Evolutionary conservation across 805 yeast species (phyloP).

Genomic region (Blastobotrys parvus): DNA sequence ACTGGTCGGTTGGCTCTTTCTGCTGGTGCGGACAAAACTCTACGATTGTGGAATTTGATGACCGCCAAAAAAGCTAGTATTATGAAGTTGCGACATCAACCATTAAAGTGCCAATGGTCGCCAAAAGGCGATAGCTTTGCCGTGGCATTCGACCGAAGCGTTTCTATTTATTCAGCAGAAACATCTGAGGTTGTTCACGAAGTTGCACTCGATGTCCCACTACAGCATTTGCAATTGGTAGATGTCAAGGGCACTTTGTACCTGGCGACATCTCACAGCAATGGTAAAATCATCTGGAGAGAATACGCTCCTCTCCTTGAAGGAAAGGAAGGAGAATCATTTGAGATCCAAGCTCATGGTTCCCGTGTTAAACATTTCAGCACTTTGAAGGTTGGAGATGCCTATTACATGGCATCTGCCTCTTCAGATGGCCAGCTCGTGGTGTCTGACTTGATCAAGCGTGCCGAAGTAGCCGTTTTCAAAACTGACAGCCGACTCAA

Average conservation of each 20-base stretch:
- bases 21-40: conserved; percentile 75
- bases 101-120: conserved; percentile 43
- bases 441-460: conserved; percentile 66
- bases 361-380: conserved; percentile 76
- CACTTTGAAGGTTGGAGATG: conserved; percentile 32
- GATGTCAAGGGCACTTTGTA: conserved; percentile 42
- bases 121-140: conserved; percentile 59
- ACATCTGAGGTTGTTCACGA: conserved; percentile 47
- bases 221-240: conserved; percentile 60
- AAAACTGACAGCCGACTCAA: conserved; percentile 86
- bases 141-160: conserved; percentile 61
- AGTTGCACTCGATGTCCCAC: conserved; percentile 38
- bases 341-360: conserved; percentile 69
- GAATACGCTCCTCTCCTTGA: conserved; percentile 9
- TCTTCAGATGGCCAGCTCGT: conserved; percentile 93
- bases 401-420: conserved; percentile 60
- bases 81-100: conserved; percentile 38
- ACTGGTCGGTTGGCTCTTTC: conserved; percentile 84
- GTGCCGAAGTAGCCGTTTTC: conserved; percentile 83
- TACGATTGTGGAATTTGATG: conserved; percentile 93
- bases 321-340: conserved; percentile 23
- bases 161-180: conserved; percentile 57
- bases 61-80: conserved; percentile 89
- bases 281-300: conserved; percentile 50
- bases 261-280: conserved; percentile 57